These are phyloP conservation scores for Quercus tomentella DNA, from an alignment of 331 rosid genomes.

Conservation along the genomic window DNA sequence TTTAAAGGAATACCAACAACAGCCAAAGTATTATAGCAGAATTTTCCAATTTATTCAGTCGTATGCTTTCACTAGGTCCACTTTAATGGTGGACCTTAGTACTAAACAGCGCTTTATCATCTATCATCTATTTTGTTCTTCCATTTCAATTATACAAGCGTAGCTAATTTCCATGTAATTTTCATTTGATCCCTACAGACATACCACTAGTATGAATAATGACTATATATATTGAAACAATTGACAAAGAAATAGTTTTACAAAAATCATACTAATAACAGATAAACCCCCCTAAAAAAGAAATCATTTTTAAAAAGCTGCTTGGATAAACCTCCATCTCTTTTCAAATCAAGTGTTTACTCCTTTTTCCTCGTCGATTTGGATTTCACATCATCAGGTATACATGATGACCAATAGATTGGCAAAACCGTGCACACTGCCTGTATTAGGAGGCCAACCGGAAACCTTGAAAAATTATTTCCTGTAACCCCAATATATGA, in stretches of 20 bases:
- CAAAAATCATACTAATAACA: too few relatives aligned
- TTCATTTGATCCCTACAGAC: too few relatives aligned
- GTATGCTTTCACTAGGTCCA: too few relatives aligned
- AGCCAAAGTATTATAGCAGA: too few relatives aligned
- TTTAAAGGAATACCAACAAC: too few relatives aligned
- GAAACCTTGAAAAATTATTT: slow-evolving; percentile 74
- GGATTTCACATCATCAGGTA: slow-evolving; percentile 47
- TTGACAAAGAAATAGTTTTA: neutral
- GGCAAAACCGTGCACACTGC: slow-evolving; percentile 74
- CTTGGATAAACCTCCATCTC: neutral
- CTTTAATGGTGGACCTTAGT: too few relatives aligned
- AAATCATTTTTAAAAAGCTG: too few relatives aligned
- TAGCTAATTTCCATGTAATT: too few relatives aligned
- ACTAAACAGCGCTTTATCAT: too few relatives aligned
- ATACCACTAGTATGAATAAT: neutral
- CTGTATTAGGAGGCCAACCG: slow-evolving; percentile 69
- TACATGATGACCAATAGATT: slow-evolving; percentile 66
- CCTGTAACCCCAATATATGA: slow-evolving; percentile 58
- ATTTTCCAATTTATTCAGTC: too few relatives aligned
- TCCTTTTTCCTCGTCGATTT: slow-evolving; percentile 22
- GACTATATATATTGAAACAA: neutral
- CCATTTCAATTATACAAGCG: too few relatives aligned
- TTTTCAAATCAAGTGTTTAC: neutral
- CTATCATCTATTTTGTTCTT: neutral
- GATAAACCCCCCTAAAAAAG: too few relatives aligned